phyloP scores from a whole-genome alignment of 169 alveolate genomes.

The Toxoplasma gondii region DNA sequence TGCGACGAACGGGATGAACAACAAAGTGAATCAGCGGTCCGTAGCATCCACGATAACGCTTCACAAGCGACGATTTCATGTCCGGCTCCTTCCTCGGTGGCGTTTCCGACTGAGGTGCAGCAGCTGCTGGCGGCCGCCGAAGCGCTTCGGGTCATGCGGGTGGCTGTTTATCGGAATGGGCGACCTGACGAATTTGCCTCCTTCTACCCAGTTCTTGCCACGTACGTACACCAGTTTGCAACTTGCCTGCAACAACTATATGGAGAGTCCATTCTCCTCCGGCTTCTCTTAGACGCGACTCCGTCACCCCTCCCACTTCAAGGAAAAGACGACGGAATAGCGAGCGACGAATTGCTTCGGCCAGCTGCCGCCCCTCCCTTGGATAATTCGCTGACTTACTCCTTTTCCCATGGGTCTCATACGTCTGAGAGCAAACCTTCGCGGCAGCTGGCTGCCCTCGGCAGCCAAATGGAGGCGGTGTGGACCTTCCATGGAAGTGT shows the following conservation, averaged over 20 bases:
- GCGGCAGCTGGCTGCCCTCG: neutral
- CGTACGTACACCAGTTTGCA: neutral
- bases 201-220: neutral
- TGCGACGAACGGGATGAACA: neutral
- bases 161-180: neutral
- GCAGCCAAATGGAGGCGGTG: neutral
- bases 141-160: constrained; percentile 5
- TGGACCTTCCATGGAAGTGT: constrained; percentile 12
- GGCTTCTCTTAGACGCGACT: neutral
- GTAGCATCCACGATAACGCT: neutral
- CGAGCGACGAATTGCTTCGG: neutral
- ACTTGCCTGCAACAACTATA: neutral
- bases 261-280: neutral
- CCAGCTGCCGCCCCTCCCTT: neutral
- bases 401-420: neutral
- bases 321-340: neutral
- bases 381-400: no score
- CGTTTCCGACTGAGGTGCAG: neutral
- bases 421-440: neutral
- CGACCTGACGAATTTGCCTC: neutral
- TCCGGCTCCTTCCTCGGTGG: neutral
- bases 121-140: constrained; percentile 24
- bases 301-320: neutral
- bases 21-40: neutral
- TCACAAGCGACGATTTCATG: neutral